Evolutionary conservation across 345 rosid species (phyloP), one percentile per base, ranked within the genome.

Genomic region (Salix dunnii): DNA sequence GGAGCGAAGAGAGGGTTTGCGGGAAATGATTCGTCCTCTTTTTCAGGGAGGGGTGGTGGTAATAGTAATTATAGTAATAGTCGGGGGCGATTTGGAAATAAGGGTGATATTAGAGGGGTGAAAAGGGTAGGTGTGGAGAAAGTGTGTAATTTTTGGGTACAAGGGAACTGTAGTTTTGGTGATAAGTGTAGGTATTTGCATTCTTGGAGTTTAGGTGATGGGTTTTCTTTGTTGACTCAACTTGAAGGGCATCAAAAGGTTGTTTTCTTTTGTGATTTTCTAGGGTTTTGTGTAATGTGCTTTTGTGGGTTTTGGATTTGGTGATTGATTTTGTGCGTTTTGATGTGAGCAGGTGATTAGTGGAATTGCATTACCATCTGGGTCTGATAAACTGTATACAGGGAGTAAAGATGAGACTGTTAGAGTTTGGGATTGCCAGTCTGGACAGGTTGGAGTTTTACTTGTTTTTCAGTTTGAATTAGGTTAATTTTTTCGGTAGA

Each of bases 171-270:
- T 80, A 76, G 25, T 11, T 91, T 85, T 53, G 97, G 92, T 20
- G 99, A 96, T 13, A 88, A 80, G 83, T 92, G 99, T 76, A 87
- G 87, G 81, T 96, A 27, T 77, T 84, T 94, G 84, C 99, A 96
- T 87, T 87, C 90, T n/a, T 94, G 99, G 99, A 91, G 86, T 71
- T 76, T 87, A 77, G 98, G 99, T 27, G 97, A 92, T 25, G 68
- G 88, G n/a, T 92, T 96, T 68, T 71, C 89, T 14, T 77, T 91
- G 76, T 55, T 94, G 85, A 92, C 91, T 55, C 92, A 89, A 75
- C 94, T 96, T 48, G 99, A 94, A 77, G 98, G 98, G 25, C 99
- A 94, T 81, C 89, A 89, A 43, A 87, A 89, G 92, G 99, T 96
- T 67, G 69, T 25, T 31, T 25, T 1, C 72, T 10, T 49, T 62